Conservation (phyloP, 305 asterid genomes). For the Fraxinus nigra region DNA sequence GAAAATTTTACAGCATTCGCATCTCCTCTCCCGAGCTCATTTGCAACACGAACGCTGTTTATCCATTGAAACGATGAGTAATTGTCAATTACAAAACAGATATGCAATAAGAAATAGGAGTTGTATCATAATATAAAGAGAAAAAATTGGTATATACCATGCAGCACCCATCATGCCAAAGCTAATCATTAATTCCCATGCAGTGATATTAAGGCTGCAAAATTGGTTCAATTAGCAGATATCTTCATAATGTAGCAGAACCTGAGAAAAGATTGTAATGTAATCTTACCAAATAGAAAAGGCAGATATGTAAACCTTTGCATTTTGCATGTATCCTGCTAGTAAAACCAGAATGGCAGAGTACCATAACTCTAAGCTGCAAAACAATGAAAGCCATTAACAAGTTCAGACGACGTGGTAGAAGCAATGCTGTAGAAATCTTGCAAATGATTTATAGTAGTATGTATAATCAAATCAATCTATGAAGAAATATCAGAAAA, state of each 20-base stretch:
- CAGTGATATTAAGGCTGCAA: conserved; percentile 54
- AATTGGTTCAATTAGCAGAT: neutral
- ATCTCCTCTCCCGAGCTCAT: conserved; percentile 68
- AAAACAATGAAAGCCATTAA: neutral
- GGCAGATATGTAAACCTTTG: conserved; percentile 64
- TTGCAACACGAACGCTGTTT: conserved; percentile 55
- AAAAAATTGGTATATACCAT: conserved; percentile 31
- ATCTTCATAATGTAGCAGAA: neutral
- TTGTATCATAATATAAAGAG: neutral
- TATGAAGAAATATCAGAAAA: neutral
- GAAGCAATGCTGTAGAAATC: neutral
- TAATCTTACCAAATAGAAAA: conserved; percentile 63
- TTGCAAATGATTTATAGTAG: neutral
- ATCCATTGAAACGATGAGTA: neutral
- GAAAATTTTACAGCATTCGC: conserved; percentile 51
- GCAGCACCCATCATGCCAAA: conserved; percentile 67
- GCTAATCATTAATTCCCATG: conserved; percentile 60
- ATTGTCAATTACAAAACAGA: neutral
- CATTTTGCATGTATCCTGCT: conserved; percentile 68
- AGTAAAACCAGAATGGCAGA: conserved; percentile 56
- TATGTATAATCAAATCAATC: neutral
- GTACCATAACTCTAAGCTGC: conserved; percentile 74
- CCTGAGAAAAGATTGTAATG: neutral
- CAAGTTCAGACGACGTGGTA: neutral
- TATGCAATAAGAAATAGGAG: neutral